Percentiles rank a stretch among this genome's conserved stretches.
These are phyloP conservation scores for Aureobasidium lini DNA, from an alignment of 2,329 filamentous ascomycete genomes.

Conservation along the genomic window DNA sequence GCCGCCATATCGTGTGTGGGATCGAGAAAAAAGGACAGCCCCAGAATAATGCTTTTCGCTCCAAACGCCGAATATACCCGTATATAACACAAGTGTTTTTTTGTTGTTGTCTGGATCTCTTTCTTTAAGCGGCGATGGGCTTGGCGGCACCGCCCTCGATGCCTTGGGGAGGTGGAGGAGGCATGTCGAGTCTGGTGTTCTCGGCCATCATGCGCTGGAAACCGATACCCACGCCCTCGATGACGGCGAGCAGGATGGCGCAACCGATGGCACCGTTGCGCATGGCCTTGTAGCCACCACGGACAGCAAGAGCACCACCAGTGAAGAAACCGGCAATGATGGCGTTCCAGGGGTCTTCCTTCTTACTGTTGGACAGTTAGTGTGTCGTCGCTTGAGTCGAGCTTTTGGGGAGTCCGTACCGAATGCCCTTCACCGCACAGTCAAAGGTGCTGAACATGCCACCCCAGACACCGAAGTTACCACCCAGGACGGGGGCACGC, in stretches of 20 bases:
- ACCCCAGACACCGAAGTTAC: slow-evolving; percentile 98
- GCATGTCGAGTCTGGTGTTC: slow-evolving; percentile 68
- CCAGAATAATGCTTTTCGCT: slow-evolving; percentile 6
- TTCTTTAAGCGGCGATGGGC: slow-evolving; percentile 14
- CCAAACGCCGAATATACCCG: slow-evolving; percentile 11
- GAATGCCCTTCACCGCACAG: slow-evolving; percentile 83
- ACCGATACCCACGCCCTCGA: slow-evolving; percentile 94
- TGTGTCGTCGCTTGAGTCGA: background rate
- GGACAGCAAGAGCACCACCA: slow-evolving; percentile 80
- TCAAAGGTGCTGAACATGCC: slow-evolving; percentile 94
- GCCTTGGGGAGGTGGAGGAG: slow-evolving; percentile 31
- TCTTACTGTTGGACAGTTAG: slow-evolving; percentile 46
- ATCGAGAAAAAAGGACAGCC: background rate
- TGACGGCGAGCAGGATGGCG: slow-evolving; percentile 86
- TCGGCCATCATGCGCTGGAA: slow-evolving; percentile 93
- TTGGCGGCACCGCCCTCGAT: slow-evolving; percentile 10
- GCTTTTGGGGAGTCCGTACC: slow-evolving; percentile 17
- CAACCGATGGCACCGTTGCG: slow-evolving; percentile 95
- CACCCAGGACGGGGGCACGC: slow-evolving; percentile 87
- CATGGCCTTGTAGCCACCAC: slow-evolving; percentile 85
- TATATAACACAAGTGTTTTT: background rate
- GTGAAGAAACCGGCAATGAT: slow-evolving; percentile 98
- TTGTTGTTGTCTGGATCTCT: background rate
- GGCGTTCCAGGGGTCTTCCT: slow-evolving; percentile 97
- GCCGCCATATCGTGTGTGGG: background rate